phyloP scores from a whole-genome alignment of 805 yeast species.

The Candida pini region DNA sequence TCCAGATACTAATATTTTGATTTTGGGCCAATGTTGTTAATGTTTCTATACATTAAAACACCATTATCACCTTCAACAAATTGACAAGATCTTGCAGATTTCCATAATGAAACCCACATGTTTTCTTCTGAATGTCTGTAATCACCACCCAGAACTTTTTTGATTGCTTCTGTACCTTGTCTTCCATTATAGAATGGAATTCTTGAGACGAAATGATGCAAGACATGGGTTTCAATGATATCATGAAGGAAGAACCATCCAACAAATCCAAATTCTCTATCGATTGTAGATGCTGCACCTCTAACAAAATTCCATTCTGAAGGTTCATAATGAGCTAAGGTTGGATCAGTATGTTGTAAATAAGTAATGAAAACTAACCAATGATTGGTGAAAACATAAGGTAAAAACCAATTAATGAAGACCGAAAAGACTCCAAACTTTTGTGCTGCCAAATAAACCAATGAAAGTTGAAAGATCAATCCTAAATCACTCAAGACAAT shows the following conservation, averaged over 20 bases:
- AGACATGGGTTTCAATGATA: constrained; percentile 85
- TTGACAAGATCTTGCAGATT: constrained; percentile 59
- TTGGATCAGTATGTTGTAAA: constrained; percentile 77
- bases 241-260: constrained; percentile 81
- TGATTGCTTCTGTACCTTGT: constrained; percentile 70
- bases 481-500: constrained; percentile 73
- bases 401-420: constrained; percentile 66
- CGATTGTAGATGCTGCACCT: constrained; percentile 88
- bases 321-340: constrained; percentile 75
- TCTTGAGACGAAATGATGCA: constrained; percentile 78
- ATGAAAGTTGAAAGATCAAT: constrained; percentile 43
- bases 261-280: constrained; percentile 74
- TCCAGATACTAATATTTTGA: constrained; percentile 8
- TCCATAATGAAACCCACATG: constrained; percentile 67
- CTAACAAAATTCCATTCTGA: constrained; percentile 78
- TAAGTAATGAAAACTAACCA: constrained; percentile 86
- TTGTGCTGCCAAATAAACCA: constrained; percentile 55
- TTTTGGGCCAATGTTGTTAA: constrained; percentile 51
- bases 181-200: constrained; percentile 88
- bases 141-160: constrained; percentile 80
- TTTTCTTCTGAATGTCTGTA: constrained; percentile 62
- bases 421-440: constrained; percentile 59
- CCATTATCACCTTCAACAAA: constrained; percentile 71
- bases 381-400: constrained; percentile 78
- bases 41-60: constrained; percentile 68